Conservation (phyloP, 2,329 filamentous ascomycete genomes). For the Camptophora hylomeconis region DNA sequence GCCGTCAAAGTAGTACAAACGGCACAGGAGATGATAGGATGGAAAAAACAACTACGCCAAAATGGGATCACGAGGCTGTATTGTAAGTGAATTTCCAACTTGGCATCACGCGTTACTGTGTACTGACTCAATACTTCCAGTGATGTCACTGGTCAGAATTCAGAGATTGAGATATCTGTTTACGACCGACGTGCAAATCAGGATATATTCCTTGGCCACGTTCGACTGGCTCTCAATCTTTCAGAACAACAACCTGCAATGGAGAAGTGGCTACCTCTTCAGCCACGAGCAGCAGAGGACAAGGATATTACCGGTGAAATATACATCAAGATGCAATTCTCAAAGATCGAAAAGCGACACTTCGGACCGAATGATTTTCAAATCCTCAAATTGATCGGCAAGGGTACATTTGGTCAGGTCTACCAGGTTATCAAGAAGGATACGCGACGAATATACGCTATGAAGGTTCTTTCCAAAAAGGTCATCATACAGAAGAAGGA, state of each 20-base stretch:
- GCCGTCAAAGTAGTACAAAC: slow-evolving; percentile 90
- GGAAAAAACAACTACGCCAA: slow-evolving; percentile 64
- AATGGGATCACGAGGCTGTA: slow-evolving; percentile 88
- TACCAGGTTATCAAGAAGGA: slow-evolving; percentile 98
- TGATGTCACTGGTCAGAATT: slow-evolving; percentile 85
- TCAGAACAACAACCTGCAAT: slow-evolving; percentile 57
- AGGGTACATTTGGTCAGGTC: slow-evolving; percentile 95
- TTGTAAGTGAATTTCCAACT: slow-evolving; percentile 54
- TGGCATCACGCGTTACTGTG: slow-evolving; percentile 15
- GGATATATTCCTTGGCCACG: slow-evolving; percentile 84
- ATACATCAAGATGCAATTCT: slow-evolving; percentile 72
- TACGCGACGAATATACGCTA: slow-evolving; percentile 89
- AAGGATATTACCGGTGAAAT: slow-evolving; percentile 73
- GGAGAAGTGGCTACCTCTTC: slow-evolving; percentile 74
- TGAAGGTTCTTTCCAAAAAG: slow-evolving; percentile 99
- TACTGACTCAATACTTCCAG: slow-evolving; percentile 35
- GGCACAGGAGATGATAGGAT: slow-evolving; percentile 59
- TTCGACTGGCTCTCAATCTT: slow-evolving; percentile 63
- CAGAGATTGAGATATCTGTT: slow-evolving; percentile 81
- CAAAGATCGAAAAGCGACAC: slow-evolving; percentile 76
- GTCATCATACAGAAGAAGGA: slow-evolving; percentile 99
- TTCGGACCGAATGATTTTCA: slow-evolving; percentile 94
- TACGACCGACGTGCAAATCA: slow-evolving; percentile 68
- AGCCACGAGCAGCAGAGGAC: slow-evolving; percentile 67
- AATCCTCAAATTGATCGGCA: slow-evolving; percentile 90